These are phyloP conservation scores for Fusarium concolor DNA, from an alignment of 2,329 filamentous ascomycete genomes.

Conservation along the genomic window DNA sequence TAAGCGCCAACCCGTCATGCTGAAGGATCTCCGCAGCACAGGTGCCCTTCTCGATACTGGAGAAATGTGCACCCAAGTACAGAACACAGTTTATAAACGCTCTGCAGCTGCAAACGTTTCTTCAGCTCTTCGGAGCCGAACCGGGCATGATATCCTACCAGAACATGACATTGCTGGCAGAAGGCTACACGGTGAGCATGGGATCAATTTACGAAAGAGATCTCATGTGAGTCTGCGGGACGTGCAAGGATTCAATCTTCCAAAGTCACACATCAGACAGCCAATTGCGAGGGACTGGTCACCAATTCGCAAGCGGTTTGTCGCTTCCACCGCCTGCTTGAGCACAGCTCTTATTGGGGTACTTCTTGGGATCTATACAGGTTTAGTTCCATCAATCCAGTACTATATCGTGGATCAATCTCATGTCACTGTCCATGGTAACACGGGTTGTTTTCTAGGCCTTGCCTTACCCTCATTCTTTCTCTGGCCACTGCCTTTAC, in stretches of 20 bases:
- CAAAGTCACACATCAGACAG: conserved; percentile 67
- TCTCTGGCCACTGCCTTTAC: conserved; percentile 78
- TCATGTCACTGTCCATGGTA: conserved; percentile 77
- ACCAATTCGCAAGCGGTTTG: conserved; percentile 72
- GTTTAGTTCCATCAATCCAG: conserved; percentile 82
- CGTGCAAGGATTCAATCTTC: conserved; percentile 63
- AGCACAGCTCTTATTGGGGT: conserved; percentile 79
- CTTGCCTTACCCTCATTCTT: conserved; percentile 77
- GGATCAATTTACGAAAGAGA: conserved; percentile 60
- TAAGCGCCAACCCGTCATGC: not conserved
- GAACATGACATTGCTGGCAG: conserved; percentile 43
- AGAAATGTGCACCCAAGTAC: not conserved
- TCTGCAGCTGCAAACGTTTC: conserved; percentile 8
- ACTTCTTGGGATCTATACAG: conserved; percentile 80
- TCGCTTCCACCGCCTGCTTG: conserved; percentile 75
- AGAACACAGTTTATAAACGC: not conserved
- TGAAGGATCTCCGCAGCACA: conserved; percentile 7
- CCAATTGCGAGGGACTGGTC: conserved; percentile 81
- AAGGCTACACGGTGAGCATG: conserved; percentile 46
- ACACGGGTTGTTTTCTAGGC: conserved; percentile 77
- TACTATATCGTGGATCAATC: conserved; percentile 78
- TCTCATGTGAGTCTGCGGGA: conserved; percentile 67
- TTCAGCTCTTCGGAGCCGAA: conserved; percentile 22
- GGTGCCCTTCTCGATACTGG: not conserved
- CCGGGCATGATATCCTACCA: conserved; percentile 42